Conservation (phyloP, 2,329 filamentous ascomycete genomes). For the Fusarium nanum region DNA sequence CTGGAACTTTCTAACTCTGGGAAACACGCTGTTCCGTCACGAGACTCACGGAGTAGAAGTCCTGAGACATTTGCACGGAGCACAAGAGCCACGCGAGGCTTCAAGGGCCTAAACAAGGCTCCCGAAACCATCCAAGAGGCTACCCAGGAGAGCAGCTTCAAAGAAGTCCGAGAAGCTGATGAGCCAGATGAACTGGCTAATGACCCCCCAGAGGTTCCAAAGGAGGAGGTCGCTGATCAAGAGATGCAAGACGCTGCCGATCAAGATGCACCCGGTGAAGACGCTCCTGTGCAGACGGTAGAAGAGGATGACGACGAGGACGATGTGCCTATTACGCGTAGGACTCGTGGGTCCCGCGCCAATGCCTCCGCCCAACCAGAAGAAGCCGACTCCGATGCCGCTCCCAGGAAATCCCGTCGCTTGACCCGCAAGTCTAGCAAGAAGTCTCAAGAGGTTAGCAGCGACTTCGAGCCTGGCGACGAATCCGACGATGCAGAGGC, state of each 20-base stretch:
- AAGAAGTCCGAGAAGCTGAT: conserved; percentile 51
- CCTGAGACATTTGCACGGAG: conserved; percentile 62
- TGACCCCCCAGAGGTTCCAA: conserved; percentile 46
- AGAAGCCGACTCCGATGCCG: conserved; percentile 49
- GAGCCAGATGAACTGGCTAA: conserved; percentile 54
- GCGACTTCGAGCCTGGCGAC: conserved; percentile 70
- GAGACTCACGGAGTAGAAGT: conserved; percentile 65
- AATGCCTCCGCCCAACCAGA: conserved; percentile 46
- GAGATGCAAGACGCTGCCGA: conserved; percentile 46
- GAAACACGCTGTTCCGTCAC: conserved; percentile 63
- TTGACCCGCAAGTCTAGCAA: conserved; percentile 61
- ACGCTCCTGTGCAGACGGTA: conserved; percentile 47
- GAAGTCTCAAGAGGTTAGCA: conserved; percentile 66
- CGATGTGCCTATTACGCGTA: conserved; percentile 61
- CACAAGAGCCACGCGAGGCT: conserved; percentile 60
- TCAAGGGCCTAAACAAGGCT: conserved; percentile 63
- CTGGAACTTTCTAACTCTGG: conserved; percentile 71
- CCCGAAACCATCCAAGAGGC: conserved; percentile 64
- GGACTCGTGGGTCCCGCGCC: conserved; percentile 56
- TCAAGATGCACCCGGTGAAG: conserved; percentile 48
- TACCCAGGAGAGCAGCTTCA: conserved; percentile 63
- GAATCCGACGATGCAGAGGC: conserved; percentile 67
- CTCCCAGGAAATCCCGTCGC: conserved; percentile 55
- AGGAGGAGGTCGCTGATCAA: conserved; percentile 48
- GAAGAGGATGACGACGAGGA: conserved; percentile 60